phyloP scores from a whole-genome alignment of 2,329 filamentous ascomycete genomes.

The Talaromyces piceae region DNA sequence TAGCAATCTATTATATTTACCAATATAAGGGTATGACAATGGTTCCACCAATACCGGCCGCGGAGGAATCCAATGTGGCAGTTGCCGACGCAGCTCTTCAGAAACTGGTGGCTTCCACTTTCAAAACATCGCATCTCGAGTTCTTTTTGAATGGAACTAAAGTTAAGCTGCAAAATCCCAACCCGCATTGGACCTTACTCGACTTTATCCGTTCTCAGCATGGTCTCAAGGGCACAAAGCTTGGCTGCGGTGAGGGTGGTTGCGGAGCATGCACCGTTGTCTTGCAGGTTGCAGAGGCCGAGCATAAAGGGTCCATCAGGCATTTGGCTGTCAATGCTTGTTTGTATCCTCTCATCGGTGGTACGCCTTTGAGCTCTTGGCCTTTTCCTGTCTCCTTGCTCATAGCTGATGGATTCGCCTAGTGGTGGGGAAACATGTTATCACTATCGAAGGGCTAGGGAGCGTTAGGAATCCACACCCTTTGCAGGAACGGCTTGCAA shows the following conservation, averaged over 20 bases:
- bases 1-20: background rate
- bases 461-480: slow-evolving; percentile 81
- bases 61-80: background rate
- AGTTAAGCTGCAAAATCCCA: slow-evolving; percentile 74
- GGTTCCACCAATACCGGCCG: background rate
- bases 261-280: slow-evolving; percentile 94
- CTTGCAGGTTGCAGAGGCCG: slow-evolving; percentile 20
- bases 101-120: background rate
- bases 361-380: slow-evolving; percentile 94
- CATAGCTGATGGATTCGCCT: background rate
- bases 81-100: background rate
- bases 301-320: slow-evolving; percentile 9
- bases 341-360: slow-evolving; percentile 75
- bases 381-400: slow-evolving; percentile 78
- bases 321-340: slow-evolving; percentile 16
- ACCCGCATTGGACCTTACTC: slow-evolving; percentile 84
- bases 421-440: slow-evolving; percentile 94
- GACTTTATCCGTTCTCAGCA: slow-evolving; percentile 68
- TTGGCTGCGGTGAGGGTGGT: slow-evolving; percentile 93
- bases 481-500: slow-evolving; percentile 78
- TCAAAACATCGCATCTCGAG: background rate
- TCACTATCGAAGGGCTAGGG: slow-evolving; percentile 94
- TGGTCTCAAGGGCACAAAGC: slow-evolving; percentile 88
- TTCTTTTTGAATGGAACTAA: slow-evolving; percentile 95
- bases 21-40: background rate